Evolutionary conservation across 805 yeast species (phyloP), one percentile per base, ranked within the genome.

Genomic region (Teunomyces pallodes): DNA sequence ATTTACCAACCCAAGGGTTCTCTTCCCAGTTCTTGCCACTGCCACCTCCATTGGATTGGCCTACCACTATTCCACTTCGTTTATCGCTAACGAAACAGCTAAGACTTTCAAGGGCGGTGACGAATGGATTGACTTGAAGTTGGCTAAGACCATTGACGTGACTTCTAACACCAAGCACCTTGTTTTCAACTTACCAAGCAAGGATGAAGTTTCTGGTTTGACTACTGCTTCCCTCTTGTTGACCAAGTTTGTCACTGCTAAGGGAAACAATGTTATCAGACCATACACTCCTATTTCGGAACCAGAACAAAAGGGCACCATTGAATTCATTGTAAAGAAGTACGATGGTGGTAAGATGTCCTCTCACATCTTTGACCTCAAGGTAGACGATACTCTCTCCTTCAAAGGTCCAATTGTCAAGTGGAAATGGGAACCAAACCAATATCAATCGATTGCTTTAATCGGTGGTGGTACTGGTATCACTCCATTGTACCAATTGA

Each of bases 391-490:
- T 61, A 81, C 90, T 45, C 78, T 94, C 48, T 72, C 96, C 8
- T 87, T 94, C 80, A 92, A 90, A 77, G 99, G 99, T 44, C 98
- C 98, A 55, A 80, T 90, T 56, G 76, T 79, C 61, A 94, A 94
- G 77, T 91, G 94, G 88, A 82, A 86, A 66, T 89, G 95, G 90
- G 79, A 79, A 60, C 86, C 92, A 58, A 92, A 94, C 78, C 81
- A 84, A 65, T 92, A 81, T 76, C 81, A 87, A 61, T 75, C 82
- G 55, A 82, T 94, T 65, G 82, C 86, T 49, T 80, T 94, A 65
- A 76, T 94, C 58, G 98, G 97, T 60, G 99, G 96, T 63, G 99
- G 99, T 65, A 79, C 96, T 45, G 98, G 98, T 72, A 91, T 94
- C 68, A 89, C 97, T 42, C 99, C 99, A 51, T 78, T 94, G 70